Base-by-base conservation (phyloP, 208 protist species). In the Wallacemonas sp. region DNA sequence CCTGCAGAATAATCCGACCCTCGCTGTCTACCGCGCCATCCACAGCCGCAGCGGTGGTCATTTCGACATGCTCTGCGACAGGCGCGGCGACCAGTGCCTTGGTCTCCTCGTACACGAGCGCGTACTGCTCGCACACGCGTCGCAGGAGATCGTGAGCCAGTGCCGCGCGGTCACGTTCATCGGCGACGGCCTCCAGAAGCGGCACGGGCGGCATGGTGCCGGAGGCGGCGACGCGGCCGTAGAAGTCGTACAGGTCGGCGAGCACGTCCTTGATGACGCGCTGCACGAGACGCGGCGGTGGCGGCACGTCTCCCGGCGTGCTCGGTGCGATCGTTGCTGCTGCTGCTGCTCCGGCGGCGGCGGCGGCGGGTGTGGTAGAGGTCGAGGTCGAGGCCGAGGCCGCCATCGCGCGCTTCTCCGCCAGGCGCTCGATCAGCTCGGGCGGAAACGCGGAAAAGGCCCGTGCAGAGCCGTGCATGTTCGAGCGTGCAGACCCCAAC, bases 181-280 rank as follows among this genome's bases (percentile, higher is more conserved):
- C 69, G 36, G 55, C 49, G 22, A 93, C 22, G n/a, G 80, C 70
- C 18, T 38, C 28, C 61, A 93, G 54, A 26, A 89, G 61, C 49
- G 84, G 84, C 20, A 93, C 72, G 42, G 71, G 38, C 16, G 81
- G 82, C 26, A 89, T 62, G 29, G 50, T 36, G 22, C 87, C 87
- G 25, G 67, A 62, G 7, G 80, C 70, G 8, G 84, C 87, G 20
- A 91, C 57, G 52, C 59, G 65, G 61, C 70, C 74, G 68, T 91
- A 93, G 39, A 93, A 73, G 25, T 84, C 73, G 55, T 77, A 45
- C 2, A 86, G 48, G 59, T 73, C 49, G 38, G 69, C 70, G 44
- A 84, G 67, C 65, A 65, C 62, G 25, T 70, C 70, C 28, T 69
- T 70, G 52, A 55, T 22, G 5, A 33, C 10, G 48, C 48, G 48